A percentile compares a stretch with the other conserved stretches of the same genome.
These are phyloP conservation scores for Debaryomyces sp. DNA, from an alignment of 1,139 yeast species.

Conservation along the genomic window DNA sequence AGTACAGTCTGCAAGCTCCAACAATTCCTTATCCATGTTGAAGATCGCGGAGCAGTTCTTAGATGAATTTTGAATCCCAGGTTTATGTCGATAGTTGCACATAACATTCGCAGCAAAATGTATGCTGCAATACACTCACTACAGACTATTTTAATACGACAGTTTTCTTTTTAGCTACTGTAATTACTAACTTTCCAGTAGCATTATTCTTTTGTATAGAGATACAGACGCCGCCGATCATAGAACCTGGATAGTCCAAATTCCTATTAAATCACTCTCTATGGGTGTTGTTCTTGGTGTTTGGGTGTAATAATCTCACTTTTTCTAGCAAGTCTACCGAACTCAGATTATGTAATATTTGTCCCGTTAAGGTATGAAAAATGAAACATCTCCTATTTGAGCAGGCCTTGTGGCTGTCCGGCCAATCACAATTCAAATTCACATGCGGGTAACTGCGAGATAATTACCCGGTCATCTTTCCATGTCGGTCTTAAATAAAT, in stretches of 20 bases:
- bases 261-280: not conserved
- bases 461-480: constrained; percentile 1
- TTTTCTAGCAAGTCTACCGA: not conserved
- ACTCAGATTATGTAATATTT: not conserved
- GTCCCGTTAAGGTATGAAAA: not conserved
- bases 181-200: not conserved
- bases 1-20: not conserved
- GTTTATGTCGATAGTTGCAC: not conserved
- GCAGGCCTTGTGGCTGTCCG: not conserved
- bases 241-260: not conserved
- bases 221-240: not conserved
- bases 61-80: constrained; percentile 16
- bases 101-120: not conserved
- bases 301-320: not conserved
- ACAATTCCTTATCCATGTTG: constrained; percentile 1
- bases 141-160: not conserved
- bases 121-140: not conserved
- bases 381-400: not conserved
- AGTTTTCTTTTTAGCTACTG: not conserved
- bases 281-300: not conserved
- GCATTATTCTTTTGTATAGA: not conserved
- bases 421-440: not conserved
- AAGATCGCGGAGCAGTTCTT: constrained; percentile 28
- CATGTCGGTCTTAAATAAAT: constrained; percentile 4
- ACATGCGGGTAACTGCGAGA: not conserved